These are phyloP conservation scores for Castanopsis chinensis DNA, from an alignment of 306 rosid species.

Conservation along the genomic window DNA sequence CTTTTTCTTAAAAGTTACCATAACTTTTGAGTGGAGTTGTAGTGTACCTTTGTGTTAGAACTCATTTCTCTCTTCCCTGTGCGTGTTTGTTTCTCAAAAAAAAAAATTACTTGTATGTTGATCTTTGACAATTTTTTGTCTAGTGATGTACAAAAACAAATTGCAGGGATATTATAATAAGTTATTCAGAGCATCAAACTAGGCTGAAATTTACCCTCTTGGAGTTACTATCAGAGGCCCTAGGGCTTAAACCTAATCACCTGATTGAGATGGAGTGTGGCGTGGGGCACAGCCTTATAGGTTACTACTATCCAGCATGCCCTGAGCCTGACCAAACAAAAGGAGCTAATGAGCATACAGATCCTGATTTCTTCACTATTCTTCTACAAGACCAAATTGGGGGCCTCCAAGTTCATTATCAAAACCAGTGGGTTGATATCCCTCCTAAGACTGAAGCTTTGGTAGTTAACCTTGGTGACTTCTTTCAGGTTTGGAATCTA, in stretches of 20 bases:
- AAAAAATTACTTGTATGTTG: no score
- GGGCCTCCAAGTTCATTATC: conserved; percentile 47
- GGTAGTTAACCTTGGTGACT: conserved; percentile 50
- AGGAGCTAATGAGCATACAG: conserved; percentile 44
- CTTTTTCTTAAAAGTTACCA: no score
- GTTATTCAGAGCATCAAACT: conserved; percentile 28
- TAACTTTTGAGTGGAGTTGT: no score
- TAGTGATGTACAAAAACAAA: neutral
- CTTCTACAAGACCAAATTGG: conserved; percentile 55
- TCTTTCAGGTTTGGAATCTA: conserved; percentile 30
- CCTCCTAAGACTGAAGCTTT: conserved; percentile 42
- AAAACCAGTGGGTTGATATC: conserved; percentile 37
- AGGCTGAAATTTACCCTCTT: conserved; percentile 37
- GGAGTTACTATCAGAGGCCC: conserved; percentile 53
- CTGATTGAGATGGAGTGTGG: conserved; percentile 46
- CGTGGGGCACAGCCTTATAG: conserved; percentile 26
- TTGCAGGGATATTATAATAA: conserved; percentile 40
- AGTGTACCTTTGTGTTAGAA: no score
- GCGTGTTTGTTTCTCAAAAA: no score
- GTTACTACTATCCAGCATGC: conserved; percentile 64
- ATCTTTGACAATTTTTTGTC: neutral
- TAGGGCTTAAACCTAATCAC: conserved; percentile 44
- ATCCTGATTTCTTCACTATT: conserved; percentile 52
- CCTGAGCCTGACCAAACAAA: conserved; percentile 50
- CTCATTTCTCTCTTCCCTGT: no score